A percentile compares a stretch with the other conserved stretches of the same genome.
Evolutionary conservation across 2,329 filamentous ascomycete species (phyloP).

Genomic region (Salinomyces thailandicus): DNA sequence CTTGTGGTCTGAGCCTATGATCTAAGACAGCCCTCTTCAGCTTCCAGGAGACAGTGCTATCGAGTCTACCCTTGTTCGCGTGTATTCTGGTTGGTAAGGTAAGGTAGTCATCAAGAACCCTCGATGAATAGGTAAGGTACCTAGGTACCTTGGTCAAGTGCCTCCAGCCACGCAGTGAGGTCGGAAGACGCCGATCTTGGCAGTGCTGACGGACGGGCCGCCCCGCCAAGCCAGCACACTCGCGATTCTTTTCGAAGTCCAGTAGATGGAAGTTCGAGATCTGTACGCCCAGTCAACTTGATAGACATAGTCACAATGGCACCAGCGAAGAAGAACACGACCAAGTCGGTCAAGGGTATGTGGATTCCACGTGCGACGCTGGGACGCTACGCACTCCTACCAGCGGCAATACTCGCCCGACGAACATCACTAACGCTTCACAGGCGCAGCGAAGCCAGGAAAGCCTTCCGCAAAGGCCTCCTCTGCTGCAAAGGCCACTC

Average conservation of each 20-base stretch:
- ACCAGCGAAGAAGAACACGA: slow-evolving; percentile 13
- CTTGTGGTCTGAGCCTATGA: too few species aligned
- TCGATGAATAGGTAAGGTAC: too few species aligned
- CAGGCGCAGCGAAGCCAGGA: slow-evolving; percentile 32
- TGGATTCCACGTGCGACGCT: slow-evolving; percentile 10
- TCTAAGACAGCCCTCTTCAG: too few species aligned
- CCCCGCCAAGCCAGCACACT: neutral
- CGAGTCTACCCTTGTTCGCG: too few species aligned
- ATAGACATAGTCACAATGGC: slow-evolving; percentile 19
- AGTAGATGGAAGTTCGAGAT: neutral
- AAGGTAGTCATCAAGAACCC: too few species aligned
- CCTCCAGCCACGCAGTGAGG: too few species aligned
- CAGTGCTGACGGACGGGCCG: neutral
- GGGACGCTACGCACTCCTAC: slow-evolving; percentile 2
- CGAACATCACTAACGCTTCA: slow-evolving; percentile 22
- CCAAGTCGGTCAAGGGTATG: slow-evolving; percentile 8
- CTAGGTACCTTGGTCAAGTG: too few species aligned
- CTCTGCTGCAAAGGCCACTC: slow-evolving; percentile 87
- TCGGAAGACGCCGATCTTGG: too few species aligned
- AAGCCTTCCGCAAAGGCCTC: slow-evolving; percentile 71
- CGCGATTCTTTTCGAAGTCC: neutral
- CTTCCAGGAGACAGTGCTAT: too few species aligned
- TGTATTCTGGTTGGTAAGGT: too few species aligned
- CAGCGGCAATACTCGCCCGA: slow-evolving; percentile 2
- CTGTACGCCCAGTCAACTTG: neutral